Evolutionary conservation across 2,329 filamentous ascomycete species (phyloP), one percentile per base, ranked within the genome.

Genomic region (Cordyceps cicadae): DNA sequence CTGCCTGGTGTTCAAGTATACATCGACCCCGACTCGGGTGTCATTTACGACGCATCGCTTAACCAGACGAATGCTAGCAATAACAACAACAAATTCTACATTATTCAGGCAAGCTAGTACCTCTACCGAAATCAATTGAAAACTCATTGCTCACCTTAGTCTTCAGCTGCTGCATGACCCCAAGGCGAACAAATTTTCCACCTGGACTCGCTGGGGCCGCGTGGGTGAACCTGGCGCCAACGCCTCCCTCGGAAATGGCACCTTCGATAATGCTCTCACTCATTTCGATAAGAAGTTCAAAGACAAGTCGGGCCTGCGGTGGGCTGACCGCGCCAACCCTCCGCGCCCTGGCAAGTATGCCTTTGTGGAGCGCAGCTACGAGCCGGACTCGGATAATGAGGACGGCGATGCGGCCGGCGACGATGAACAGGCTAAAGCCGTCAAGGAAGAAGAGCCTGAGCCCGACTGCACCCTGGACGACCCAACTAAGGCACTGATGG

Each of bases 51-150:
- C 69, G 90, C 88, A 0, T 86, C 88, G 0, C 77, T 95, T 51
- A 94, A 92, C 66, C 88, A 92, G 70, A 88, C 90, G 12, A 89
- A 91, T 65, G 77, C 88, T 0, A 75, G 77, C 0, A 73, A 80
- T 52, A 94, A 93, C 69, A 88, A 89, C 72, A 93, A 94, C 72
- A 94, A 94, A 66, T 93, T 92, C 71, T 93, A 92, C 68, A 83
- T 84, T 32, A 71, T 92, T 32, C 89, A 93, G 76, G 77, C 89
- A 59, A 19, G n/a, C 8, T 12, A 11, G 15, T n/a, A 17, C 15
- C 29, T 29, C 49, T 26, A 19, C n/a, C 2, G 53, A 34, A 26
- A 19, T 14, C 2, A 53, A 39, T 5, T 15, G 19, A 41, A 4
- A 2, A 29, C 8, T 5, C 24, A n/a, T 12, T 15, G 50, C 49